Conservation (phyloP, 2,329 filamentous ascomycete species). For the Colletotrichum orbiculare region DNA sequence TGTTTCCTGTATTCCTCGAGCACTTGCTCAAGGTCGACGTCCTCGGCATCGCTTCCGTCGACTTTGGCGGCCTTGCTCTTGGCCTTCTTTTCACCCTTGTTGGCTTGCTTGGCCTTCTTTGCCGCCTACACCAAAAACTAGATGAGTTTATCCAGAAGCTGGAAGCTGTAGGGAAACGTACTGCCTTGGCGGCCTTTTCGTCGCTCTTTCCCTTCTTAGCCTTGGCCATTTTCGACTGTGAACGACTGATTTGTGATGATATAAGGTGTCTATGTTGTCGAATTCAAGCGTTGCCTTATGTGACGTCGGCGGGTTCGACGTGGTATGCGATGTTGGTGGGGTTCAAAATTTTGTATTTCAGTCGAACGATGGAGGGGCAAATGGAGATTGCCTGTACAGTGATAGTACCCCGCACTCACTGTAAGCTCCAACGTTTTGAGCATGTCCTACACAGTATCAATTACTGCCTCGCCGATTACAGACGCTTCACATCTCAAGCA, state of each 20-base stretch:
- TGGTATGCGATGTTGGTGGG: conserved; percentile 34
- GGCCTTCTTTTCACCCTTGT: conserved; percentile 88
- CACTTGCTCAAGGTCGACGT: conserved; percentile 92
- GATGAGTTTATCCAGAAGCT: conserved; percentile 34
- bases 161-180: conserved; percentile 38
- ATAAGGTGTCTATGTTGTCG: background rate
- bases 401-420: conserved; percentile 18
- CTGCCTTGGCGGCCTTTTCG: conserved; percentile 63
- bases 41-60: conserved; percentile 89
- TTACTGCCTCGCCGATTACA: no score
- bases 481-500: no score
- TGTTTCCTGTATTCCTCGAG: conserved; percentile 92
- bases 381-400: conserved; percentile 21
- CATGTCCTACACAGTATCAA: no score
- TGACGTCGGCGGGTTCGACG: conserved; percentile 35
- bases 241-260: background rate
- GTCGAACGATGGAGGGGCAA: conserved; percentile 31
- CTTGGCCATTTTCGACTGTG: conserved; percentile 55
- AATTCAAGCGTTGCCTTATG: conserved; percentile 16
- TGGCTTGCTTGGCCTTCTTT: conserved; percentile 83
- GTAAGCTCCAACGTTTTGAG: background rate
- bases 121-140: conserved; percentile 56
- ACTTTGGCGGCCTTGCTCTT: conserved; percentile 76
- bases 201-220: conserved; percentile 61
- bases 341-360: conserved; percentile 30